Evolutionary conservation across 2,329 filamentous ascomycete species (phyloP), one percentile per base, ranked within the genome.

Genomic region (Botrytis sinoallii): DNA sequence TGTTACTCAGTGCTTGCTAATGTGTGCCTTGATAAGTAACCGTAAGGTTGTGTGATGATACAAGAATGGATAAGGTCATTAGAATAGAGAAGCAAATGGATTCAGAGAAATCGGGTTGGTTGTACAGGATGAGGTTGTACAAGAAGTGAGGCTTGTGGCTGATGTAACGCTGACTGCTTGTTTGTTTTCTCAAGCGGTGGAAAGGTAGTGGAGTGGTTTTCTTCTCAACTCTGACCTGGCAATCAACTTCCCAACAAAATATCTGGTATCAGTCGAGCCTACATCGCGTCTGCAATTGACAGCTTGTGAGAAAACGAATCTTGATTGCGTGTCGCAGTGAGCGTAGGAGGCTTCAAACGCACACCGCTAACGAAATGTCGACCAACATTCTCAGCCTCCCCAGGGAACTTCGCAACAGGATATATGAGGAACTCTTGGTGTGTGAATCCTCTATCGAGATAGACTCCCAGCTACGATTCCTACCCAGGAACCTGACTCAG

Each of bases 311-410:
- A 44, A 44, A 65, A 35, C 9, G 60, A 18, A 40, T 32, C 9
- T 60, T 32, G 71, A 68, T 16, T 60, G 55, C 9, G 32, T 70
- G 22, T 52, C 55, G 42, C 32, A 48, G 46, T 44, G n/a, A 70
- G 69, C 63, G n/a, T 16, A 46, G 42, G 29, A 32, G 7, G 1
- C 46, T 18, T 67, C 32, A 55, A 40, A 2, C 29, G 4, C 48
- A 63, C 25, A 67, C 61, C 16, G 52, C 48, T 42, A 52, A 8
- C 29, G 38, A 68, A 16, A 74, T 67, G 61, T n/a, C 40, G 22
- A 32, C 44, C 35, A 74, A 65, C 70, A 73, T 74, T 59, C 57
- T 74, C 57, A 65, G 44, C 29, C 70, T 74, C 7, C 70, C 73
- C 46, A 44, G 70, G 25, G 70, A 73, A 70, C 55, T 74, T 42